Base-by-base conservation (phyloP, 2,329 filamentous ascomycete genomes). In the Aciculosporium take region DNA sequence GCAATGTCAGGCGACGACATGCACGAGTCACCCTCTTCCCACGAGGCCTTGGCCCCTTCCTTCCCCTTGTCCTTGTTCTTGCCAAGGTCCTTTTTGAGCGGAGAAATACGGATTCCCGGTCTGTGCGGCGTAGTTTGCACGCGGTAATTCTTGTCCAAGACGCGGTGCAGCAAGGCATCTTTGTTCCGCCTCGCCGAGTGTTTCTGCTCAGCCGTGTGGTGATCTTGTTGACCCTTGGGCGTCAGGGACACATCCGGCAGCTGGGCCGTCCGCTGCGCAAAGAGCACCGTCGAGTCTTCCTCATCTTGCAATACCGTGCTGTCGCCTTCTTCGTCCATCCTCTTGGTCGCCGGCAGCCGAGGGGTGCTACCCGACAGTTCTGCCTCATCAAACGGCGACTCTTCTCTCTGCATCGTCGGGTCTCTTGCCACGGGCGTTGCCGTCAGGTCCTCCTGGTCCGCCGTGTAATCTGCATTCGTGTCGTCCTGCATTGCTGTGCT, bases 121-220 rank as follows among this genome's bases (percentile, higher is more conserved):
- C 78, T 81, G 50, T 91, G 79, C 0, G 91, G 91, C 8, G 91
- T 98, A 5, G 89, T 86, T 60, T 93, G 85, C 20, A 98, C 72
- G 25, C 89, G 84, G 65, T 94, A 98, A 44, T 84, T 95, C 63
- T 93, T 95, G 67, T 96, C 88, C 5, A 94, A 75, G n/a, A 96
- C 71, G 44, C 83, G 84, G 59, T 96, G 89, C 31, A 98, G 72
- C 7, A 96, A 69, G 3, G 84, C 84, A 55, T 95, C 86, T 45
- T 77, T 74, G 52, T 67, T 53, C 18, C 54, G 52, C 39, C 59
- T 56, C 4, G 46, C 49, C 7, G 60, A 60, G 6, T 21, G 32
- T 20, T 32, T 28, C 37, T 59, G 55, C 17, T 68, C 55, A 46
- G 56, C 46, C 40, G 48, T 57, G 25, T 49, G 47, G 29, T 55